Evolutionary conservation across 2,329 filamentous ascomycete species (phyloP), one percentile per base, ranked within the genome.

Genomic region (Tolypocladium inflatum): DNA sequence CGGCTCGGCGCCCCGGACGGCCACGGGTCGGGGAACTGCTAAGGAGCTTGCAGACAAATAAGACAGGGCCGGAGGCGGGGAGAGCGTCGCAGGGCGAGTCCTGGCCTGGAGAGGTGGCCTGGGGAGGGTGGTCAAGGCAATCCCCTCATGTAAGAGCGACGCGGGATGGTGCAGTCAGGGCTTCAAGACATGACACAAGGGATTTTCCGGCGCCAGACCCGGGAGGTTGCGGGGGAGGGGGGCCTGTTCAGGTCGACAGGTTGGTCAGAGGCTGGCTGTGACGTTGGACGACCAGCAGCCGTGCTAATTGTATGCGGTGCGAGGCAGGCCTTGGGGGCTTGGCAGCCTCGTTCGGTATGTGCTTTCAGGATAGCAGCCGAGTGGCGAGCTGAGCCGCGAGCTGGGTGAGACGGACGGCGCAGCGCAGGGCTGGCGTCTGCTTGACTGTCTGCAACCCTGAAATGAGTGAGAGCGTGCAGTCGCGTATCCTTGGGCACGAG

Each of bases 111-210:
- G 55, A 57, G 42, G 4, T 54, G 37, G 52, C 52, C 43, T 58
- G 43, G 21, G 54, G 53, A 57, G 55, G 56, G 55, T 63, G 57
- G 59, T 61, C 55, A 63, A 57, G 54, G 58, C 62, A 61, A 63
- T 60, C 55, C 15, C 50, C 26, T 55, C 61, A 61, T 62, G 63
- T 63, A 61, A 64, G 59, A 65, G 58, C 63, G 58, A 63, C 60
- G 64, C 62, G 64, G 63, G 62, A 62, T 58, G 57, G 51, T 55
- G 51, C 33, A 50, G 53, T 43, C 39, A 21, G 37, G n/a, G 42
- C n/a, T 48, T 57, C 55, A 61, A 56, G 57, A 57, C 59, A 61
- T 59, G 58, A 56, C 55, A 43, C 48, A 38, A 56, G 50, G 42
- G 33, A 61, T 13, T 37, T 56, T 23, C 53, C 58, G 41, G 56